Conservation (phyloP, 345 rosid genomes). For the Crucihimalaya himalaica region DNA sequence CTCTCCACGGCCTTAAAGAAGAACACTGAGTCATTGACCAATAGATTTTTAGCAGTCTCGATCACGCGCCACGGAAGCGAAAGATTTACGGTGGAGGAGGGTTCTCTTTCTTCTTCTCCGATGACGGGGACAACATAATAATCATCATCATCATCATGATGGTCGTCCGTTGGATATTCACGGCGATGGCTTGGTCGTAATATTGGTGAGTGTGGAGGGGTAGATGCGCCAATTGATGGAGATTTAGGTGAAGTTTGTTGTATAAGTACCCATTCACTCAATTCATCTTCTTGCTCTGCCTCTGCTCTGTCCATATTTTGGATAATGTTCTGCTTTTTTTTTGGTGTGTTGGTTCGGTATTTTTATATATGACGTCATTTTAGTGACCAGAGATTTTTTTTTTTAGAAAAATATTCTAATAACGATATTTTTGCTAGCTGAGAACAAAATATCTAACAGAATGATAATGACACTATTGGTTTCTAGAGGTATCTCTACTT, state of each 20-base stretch:
- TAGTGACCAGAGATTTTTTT: neutral
- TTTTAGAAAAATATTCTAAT: neutral
- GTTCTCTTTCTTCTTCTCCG: slow-evolving; percentile 26
- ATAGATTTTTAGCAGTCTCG: slow-evolving; percentile 11
- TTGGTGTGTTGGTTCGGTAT: neutral
- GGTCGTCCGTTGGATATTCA: neutral
- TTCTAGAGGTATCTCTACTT: neutral
- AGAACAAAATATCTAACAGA: slow-evolving; percentile 26
- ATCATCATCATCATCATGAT: slow-evolving; percentile 5
- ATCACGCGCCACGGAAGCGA: slow-evolving; percentile 30
- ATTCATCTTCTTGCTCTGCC: slow-evolving; percentile 38
- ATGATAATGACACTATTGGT: slow-evolving; percentile 34
- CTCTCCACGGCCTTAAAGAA: neutral
- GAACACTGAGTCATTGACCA: slow-evolving; percentile 9
- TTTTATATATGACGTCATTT: slow-evolving; percentile 30
- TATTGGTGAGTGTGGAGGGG: slow-evolving; percentile 24
- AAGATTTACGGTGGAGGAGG: neutral
- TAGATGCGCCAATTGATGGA: neutral
- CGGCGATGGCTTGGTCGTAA: slow-evolving; percentile 23
- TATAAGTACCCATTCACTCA: slow-evolving; percentile 40
- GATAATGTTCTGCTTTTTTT: slow-evolving; percentile 23
- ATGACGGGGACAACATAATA: neutral
- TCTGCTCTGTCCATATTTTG: slow-evolving; percentile 26
- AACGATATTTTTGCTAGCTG: slow-evolving; percentile 24
- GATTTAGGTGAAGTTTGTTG: slow-evolving; percentile 29